These are phyloP conservation scores for Xerocomellus intermedius DNA, from an alignment of 768 basidiomycete species.

Conservation along the genomic window DNA sequence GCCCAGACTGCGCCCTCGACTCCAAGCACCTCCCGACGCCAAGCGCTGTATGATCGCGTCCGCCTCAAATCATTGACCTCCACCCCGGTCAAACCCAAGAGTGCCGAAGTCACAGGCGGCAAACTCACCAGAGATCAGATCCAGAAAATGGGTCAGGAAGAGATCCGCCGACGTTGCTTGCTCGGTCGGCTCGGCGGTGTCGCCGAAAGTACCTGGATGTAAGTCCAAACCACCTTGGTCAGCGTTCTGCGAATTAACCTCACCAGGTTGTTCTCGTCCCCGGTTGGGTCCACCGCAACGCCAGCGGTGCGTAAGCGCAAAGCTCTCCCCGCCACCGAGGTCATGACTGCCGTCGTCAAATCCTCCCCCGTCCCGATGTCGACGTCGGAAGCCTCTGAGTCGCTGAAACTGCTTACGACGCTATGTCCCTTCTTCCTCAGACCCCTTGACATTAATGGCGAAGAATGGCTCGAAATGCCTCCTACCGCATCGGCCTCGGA, in stretches of 20 bases:
- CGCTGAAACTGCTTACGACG: constrained; percentile 59
- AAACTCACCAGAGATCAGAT: constrained; percentile 65
- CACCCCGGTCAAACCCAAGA: constrained; percentile 60
- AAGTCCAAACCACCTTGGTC: constrained; percentile 20
- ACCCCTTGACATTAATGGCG: constrained; percentile 56
- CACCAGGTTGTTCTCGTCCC: constrained; percentile 66
- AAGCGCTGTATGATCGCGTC: constrained; percentile 79
- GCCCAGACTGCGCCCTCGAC: constrained; percentile 62
- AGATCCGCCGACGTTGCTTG: constrained; percentile 70
- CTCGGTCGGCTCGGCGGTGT: constrained; percentile 76
- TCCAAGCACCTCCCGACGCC: constrained; percentile 71
- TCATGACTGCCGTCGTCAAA: constrained; percentile 67
- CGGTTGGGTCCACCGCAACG: constrained; percentile 49
- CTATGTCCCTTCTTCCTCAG: constrained; percentile 82
- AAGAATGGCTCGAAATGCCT: constrained; percentile 54
- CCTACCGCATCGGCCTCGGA: constrained; percentile 23
- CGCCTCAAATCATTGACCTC: constrained; percentile 67
- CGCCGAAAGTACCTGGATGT: constrained; percentile 92
- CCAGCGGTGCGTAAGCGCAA: constrained; percentile 67
- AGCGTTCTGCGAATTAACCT: not conserved
- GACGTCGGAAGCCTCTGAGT: constrained; percentile 72
- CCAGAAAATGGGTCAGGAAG: constrained; percentile 72
- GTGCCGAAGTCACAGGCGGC: constrained; percentile 39
- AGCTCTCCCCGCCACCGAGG: constrained; percentile 64
- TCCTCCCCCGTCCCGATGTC: constrained; percentile 82